Evolutionary conservation across 805 yeast species (phyloP).

Genomic region (Candida khao-thaluensis): DNA sequence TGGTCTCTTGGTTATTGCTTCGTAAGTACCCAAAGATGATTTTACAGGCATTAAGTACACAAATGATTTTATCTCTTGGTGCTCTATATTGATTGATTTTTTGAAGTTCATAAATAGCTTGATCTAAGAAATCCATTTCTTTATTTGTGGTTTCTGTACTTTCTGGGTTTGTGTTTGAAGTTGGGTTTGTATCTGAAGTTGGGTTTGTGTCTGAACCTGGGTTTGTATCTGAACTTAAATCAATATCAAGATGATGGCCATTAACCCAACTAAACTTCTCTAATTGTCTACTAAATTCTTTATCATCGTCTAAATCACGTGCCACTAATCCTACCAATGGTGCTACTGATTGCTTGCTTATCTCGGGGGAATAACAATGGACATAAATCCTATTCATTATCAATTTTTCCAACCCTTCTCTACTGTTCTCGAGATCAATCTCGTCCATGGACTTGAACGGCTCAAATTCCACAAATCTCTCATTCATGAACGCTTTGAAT

Average conservation of each 20-base stretch:
- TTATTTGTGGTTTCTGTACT: no score
- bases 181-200: no score
- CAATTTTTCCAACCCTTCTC: slow-evolving; percentile 90
- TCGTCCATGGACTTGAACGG: slow-evolving; percentile 72
- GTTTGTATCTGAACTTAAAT: slow-evolving; percentile 28
- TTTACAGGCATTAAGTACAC: slow-evolving; percentile 87
- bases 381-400: slow-evolving; percentile 83
- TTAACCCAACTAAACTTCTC: slow-evolving; percentile 69
- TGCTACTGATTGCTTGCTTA: slow-evolving; percentile 27
- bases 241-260: slow-evolving; percentile 76
- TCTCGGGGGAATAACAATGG: slow-evolving; percentile 76
- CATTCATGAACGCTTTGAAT: slow-evolving; percentile 70
- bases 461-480: slow-evolving; percentile 57
- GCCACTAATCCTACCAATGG: slow-evolving; percentile 42
- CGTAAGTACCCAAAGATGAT: slow-evolving; percentile 86
- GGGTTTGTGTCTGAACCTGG: slow-evolving; percentile 13
- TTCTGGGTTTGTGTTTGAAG: no score
- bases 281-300: slow-evolving; percentile 47
- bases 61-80: slow-evolving; percentile 91
- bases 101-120: slow-evolving; percentile 69
- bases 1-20: slow-evolving; percentile 64
- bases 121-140: slow-evolving; percentile 48
- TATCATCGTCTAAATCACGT: slow-evolving; percentile 65
- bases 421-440: slow-evolving; percentile 61
- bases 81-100: slow-evolving; percentile 84